Evolutionary conservation across 2,329 filamentous ascomycete species (phyloP).

Genomic region (Arthrobotrys pseudoclavata): DNA sequence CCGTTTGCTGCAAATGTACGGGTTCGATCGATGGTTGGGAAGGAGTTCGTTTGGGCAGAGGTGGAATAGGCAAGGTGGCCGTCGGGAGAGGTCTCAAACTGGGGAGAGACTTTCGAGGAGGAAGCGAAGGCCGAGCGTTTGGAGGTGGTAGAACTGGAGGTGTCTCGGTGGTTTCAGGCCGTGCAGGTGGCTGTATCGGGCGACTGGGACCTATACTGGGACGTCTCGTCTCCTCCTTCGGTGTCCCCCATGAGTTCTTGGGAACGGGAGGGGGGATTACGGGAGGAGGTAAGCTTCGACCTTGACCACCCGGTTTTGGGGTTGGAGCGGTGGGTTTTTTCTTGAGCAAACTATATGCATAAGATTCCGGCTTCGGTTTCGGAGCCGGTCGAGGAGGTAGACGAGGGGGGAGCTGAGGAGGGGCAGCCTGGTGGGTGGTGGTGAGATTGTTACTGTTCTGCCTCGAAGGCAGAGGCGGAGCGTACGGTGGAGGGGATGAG

Average conservation of each 20-base stretch:
- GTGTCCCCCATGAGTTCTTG: constrained; percentile 25
- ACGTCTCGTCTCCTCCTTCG: constrained; percentile 2
- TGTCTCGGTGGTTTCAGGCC: not conserved
- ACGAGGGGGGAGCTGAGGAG: constrained; percentile 3
- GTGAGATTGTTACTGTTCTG: not conserved
- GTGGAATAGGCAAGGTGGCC: constrained; percentile 1
- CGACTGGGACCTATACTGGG: constrained; percentile 2
- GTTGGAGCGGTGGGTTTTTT: constrained; percentile 7
- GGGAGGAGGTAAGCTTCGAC: constrained; percentile 36
- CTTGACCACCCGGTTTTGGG: constrained; percentile 1
- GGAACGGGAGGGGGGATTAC: constrained; percentile 19
- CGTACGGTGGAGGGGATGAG: constrained; percentile 33
- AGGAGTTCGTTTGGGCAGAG: constrained; percentile 19
- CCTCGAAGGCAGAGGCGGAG: constrained; percentile 17
- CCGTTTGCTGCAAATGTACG: not conserved
- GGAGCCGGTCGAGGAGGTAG: not conserved
- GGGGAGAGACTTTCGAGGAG: constrained; percentile 24
- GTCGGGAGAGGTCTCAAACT: constrained; percentile 8
- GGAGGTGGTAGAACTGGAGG: not conserved
- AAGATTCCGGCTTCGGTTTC: not conserved
- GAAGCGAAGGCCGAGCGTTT: not conserved
- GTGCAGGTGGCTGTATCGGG: not conserved
- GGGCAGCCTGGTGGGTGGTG: not conserved
- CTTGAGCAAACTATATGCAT: not conserved
- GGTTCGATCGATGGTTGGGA: constrained; percentile 1